Evolutionary conservation across 345 rosid species (phyloP), one percentile per base, ranked within the genome.

Genomic region (Linum usitatissimum): DNA sequence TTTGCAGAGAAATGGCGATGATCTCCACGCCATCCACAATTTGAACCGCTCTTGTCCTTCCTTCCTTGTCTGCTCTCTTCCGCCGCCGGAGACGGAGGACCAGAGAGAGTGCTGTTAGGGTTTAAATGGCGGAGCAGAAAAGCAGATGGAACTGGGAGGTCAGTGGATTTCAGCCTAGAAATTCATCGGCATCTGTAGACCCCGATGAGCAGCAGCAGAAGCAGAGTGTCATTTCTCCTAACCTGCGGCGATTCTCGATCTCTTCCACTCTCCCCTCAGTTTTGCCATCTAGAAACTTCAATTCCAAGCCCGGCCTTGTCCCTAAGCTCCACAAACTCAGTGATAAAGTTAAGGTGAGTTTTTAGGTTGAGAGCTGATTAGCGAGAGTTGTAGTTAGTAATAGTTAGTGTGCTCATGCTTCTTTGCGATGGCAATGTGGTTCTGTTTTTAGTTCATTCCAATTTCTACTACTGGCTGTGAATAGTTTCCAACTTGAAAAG

Each of bases 131-230:
- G 68, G 96, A 89, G 77, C 87, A 76, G 71, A 76, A 73, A 67
- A 86, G 63, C 80, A 74, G 84, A 66, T 89, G 99, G 97, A 93
- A 82, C 80, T 90, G 97, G 99, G 97, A 93, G 77, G 97, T 93
- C 69, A 78, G 71, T 73, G 99, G 99, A 39, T 93, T 93, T 77
- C 85, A 93, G 78, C 88, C 91, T 0, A 80, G 90, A 79, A 76
- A 80, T 81, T 72, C 82, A 1, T 74, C 87, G n/a, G 48, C 78
- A 17, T 67, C 74, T 51, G 55, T 21, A 4, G 81, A 67, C 30
- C 74, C 55, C 18, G 83, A 77, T 30, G 81, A 76, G 17, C 51
- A 45, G 51, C 51, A 45, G 51, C 51, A 45, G 8, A 34, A 34
- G 14, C 80, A 69, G 40, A 74, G 80, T 72, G 30, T 73, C 55